phyloP scores from a whole-genome alignment of 495 filamentous ascomycete species.

The Xylaria grammica region DNA sequence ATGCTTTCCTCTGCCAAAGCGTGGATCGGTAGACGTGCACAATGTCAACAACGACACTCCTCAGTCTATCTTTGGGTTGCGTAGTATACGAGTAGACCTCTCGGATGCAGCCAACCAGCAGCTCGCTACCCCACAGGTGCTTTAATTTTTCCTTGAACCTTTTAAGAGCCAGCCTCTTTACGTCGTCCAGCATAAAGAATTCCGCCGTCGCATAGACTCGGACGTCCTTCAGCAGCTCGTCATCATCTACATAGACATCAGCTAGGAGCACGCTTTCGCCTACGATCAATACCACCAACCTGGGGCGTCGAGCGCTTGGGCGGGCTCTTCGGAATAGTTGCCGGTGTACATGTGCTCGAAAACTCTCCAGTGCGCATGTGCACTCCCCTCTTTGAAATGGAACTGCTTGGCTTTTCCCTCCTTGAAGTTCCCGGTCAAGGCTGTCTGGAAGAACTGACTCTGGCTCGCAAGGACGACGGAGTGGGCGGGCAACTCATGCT shows the following conservation, averaged over 20 bases:
- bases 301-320: neutral
- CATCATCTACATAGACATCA: conserved; percentile 1
- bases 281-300: neutral
- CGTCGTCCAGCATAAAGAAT: conserved; percentile 1
- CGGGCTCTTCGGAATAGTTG: conserved; percentile 1
- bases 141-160: neutral
- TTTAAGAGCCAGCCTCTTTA: neutral
- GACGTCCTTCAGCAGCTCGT: neutral
- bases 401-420: conserved; percentile 16
- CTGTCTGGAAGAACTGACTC: conserved; percentile 17
- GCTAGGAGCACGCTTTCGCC: neutral
- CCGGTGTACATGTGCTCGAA: conserved; percentile 23
- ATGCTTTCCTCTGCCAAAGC: conserved; percentile 1
- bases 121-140: neutral
- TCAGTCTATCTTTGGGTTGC: neutral
- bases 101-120: neutral
- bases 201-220: neutral
- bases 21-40: too few relatives aligned
- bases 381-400: conserved; percentile 12
- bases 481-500: conserved; percentile 11
- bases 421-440: neutral
- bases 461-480: conserved; percentile 7
- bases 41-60: neutral
- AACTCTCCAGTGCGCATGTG: conserved; percentile 16
- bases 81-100: neutral